phyloP scores from a whole-genome alignment of 164 flowering plant genomes.

The Nymphaea thermarum region DNA sequence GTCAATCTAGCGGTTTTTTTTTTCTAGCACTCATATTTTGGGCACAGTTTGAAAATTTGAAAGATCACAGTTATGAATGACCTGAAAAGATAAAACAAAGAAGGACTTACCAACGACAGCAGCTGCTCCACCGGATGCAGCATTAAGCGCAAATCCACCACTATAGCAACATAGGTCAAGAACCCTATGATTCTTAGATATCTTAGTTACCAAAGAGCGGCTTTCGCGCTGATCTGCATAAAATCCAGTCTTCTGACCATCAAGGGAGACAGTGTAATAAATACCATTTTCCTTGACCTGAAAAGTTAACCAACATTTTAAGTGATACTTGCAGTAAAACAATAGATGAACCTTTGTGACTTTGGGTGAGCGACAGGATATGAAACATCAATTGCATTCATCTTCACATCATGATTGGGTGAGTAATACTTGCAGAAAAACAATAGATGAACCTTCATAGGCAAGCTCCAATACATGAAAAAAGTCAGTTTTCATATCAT shows the following conservation, averaged over 20 bases:
- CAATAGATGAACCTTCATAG: too few species aligned
- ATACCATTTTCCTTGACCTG: slow-evolving; percentile 87
- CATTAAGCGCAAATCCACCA: slow-evolving; percentile 95
- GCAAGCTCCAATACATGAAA: too few species aligned
- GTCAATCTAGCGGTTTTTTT: too few species aligned
- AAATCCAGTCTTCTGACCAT: slow-evolving; percentile 96
- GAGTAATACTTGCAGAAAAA: too few species aligned
- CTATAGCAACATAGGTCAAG: slow-evolving; percentile 93
- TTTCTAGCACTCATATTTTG: too few species aligned
- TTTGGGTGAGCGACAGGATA: too few species aligned
- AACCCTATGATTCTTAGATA: slow-evolving; percentile 58
- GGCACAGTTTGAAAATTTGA: too few species aligned
- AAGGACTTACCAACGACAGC: slow-evolving; percentile 50
- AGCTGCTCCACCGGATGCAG: slow-evolving; percentile 68
- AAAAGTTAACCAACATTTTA: neutral
- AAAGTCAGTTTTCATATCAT: too few species aligned
- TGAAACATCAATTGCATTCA: too few species aligned
- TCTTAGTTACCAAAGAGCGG: slow-evolving; percentile 59
- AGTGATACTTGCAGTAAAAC: too few species aligned
- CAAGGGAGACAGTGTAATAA: slow-evolving; percentile 53
- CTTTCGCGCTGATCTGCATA: slow-evolving; percentile 98
- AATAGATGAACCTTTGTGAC: too few species aligned
- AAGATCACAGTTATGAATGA: neutral
- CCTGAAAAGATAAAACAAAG: neutral
- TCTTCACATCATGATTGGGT: too few species aligned